Conservation (phyloP, 2,329 filamentous ascomycete genomes). For the Xylariaceae sp. region DNA sequence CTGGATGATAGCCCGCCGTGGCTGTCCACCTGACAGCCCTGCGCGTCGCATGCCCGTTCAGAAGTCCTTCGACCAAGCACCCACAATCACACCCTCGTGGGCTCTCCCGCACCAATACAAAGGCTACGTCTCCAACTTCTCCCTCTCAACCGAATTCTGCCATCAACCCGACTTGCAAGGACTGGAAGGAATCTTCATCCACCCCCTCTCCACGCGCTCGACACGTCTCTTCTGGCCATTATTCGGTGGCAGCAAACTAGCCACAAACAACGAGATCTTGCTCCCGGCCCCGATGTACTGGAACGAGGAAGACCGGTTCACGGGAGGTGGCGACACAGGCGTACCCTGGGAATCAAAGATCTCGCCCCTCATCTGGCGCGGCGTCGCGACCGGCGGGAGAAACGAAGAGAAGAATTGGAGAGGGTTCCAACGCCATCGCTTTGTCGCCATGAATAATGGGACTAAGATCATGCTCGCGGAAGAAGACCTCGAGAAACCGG, state of each 20-base stretch:
- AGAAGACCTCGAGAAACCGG: slow-evolving; percentile 34
- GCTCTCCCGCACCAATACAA: slow-evolving; percentile 47
- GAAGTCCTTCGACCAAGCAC: slow-evolving; percentile 41
- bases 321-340: slow-evolving; percentile 51
- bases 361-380: slow-evolving; percentile 57
- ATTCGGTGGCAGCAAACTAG: slow-evolving; percentile 66
- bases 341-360: slow-evolving; percentile 55
- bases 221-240: slow-evolving; percentile 59
- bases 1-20: slow-evolving; percentile 55
- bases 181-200: slow-evolving; percentile 62
- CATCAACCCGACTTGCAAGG: slow-evolving; percentile 61
- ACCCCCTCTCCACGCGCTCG: slow-evolving; percentile 52
- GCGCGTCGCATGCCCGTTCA: slow-evolving; percentile 47
- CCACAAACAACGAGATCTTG: slow-evolving; percentile 66
- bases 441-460: slow-evolving; percentile 68
- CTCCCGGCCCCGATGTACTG: slow-evolving; percentile 69
- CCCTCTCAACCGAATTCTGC: slow-evolving; percentile 58
- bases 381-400: slow-evolving; percentile 61
- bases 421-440: slow-evolving; percentile 71
- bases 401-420: slow-evolving; percentile 62
- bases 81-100: slow-evolving; percentile 42
- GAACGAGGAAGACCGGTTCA: slow-evolving; percentile 59
- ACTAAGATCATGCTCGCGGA: slow-evolving; percentile 53
- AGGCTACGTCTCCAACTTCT: slow-evolving; percentile 60
- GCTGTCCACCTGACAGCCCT: slow-evolving; percentile 59